A percentile compares a stretch with the other conserved stretches of the same genome.
Conservation (phyloP, 352 stramenopile genomes). For the Phytopythium cucurbitacearum region DNA sequence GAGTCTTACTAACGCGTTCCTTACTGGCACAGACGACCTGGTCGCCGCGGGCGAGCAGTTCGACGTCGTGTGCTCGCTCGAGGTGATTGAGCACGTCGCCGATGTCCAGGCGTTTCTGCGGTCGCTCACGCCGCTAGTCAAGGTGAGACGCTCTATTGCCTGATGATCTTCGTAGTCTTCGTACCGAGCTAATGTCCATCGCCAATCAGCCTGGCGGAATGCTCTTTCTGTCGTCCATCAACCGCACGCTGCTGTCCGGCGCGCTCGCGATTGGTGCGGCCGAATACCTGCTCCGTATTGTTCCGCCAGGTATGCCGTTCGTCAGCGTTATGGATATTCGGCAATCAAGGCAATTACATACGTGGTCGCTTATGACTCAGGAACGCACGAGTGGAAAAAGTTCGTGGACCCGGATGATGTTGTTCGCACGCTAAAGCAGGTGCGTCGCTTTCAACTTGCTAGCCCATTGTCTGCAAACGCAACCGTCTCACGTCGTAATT, state of each 20-base stretch:
- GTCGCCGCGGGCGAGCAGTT: conserved; percentile 66
- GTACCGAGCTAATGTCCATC: neutral
- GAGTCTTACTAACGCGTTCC: conserved; percentile 6
- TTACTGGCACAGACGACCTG: conserved; percentile 47
- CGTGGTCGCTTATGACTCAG: conserved; percentile 8
- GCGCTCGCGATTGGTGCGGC: conserved; percentile 67
- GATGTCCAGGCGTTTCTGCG: conserved; percentile 66
- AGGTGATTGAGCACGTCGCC: conserved; percentile 83
- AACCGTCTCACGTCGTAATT: neutral
- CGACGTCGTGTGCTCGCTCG: conserved; percentile 82
- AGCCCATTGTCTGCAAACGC: neutral
- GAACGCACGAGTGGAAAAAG: conserved; percentile 85
- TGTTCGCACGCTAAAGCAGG: conserved; percentile 45
- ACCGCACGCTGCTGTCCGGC: conserved; percentile 64
- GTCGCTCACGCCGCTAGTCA: conserved; percentile 73
- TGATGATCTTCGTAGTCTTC: neutral
- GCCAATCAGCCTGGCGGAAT: conserved; percentile 54
- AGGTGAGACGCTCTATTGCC: conserved; percentile 25
- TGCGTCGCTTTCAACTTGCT: conserved; percentile 6
- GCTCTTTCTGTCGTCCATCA: conserved; percentile 85
- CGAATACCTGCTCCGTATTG: conserved; percentile 70
- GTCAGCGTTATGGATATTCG: neutral
- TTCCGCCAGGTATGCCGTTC: conserved; percentile 45
- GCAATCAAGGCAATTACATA: neutral
- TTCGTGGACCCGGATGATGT: conserved; percentile 76